Evolutionary conservation across 2,329 filamentous ascomycete species (phyloP).

Genomic region (Pseudogymnoascus sp.): DNA sequence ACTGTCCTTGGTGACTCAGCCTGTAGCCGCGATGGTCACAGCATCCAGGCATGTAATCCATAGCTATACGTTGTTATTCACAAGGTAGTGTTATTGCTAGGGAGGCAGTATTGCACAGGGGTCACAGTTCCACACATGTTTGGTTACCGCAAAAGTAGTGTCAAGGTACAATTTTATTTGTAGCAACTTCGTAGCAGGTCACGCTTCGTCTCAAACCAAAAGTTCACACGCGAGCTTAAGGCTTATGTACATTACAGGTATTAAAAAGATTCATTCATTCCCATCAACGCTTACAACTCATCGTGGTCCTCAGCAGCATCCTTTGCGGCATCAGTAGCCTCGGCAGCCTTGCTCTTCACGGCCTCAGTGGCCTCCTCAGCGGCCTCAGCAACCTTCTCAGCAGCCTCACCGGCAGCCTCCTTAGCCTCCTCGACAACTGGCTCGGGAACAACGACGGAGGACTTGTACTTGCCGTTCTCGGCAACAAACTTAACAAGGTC

Average conservation of each 20-base stretch:
- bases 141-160: background rate
- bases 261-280: slow-evolving; percentile 8
- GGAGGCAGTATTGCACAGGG: background rate
- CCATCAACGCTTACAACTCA: slow-evolving; percentile 58
- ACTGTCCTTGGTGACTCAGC: background rate
- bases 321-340: slow-evolving; percentile 37
- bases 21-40: background rate
- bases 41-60: background rate
- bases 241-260: background rate
- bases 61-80: background rate
- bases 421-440: slow-evolving; percentile 46
- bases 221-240: slow-evolving; percentile 2
- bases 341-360: slow-evolving; percentile 37
- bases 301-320: slow-evolving; percentile 47
- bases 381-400: slow-evolving; percentile 33
- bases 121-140: background rate
- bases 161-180: background rate
- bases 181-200: background rate
- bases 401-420: slow-evolving; percentile 34
- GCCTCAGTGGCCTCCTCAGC: slow-evolving; percentile 43
- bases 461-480: slow-evolving; percentile 88
- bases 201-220: background rate
- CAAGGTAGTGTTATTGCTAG: background rate
- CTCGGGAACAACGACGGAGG: slow-evolving; percentile 54
- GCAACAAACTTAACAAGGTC: slow-evolving; percentile 88